phyloP scores from a whole-genome alignment of 2,329 filamentous ascomycete genomes.

The Venturia pyrina region DNA sequence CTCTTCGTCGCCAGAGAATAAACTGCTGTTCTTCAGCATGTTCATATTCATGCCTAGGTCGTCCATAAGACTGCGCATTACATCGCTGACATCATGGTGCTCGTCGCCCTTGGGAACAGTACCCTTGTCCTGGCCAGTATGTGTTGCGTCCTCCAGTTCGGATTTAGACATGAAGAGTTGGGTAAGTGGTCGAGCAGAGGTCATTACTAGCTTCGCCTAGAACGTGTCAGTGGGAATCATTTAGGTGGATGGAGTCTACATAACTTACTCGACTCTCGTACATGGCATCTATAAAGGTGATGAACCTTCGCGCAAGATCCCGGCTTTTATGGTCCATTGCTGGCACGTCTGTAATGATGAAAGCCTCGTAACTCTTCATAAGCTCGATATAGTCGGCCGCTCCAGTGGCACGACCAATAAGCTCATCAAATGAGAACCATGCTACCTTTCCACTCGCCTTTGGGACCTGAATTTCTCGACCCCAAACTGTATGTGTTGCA shows the following conservation, averaged over 20 bases:
- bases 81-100: conserved; percentile 49
- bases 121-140: conserved; percentile 28
- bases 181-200: conserved; percentile 72
- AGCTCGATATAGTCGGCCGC: conserved; percentile 94
- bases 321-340: conserved; percentile 81
- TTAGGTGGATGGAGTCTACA: not conserved
- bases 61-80: conserved; percentile 75
- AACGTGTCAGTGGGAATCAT: conserved; percentile 21
- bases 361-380: conserved; percentile 80
- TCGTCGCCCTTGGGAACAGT: conserved; percentile 33
- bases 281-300: conserved; percentile 94
- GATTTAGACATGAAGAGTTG: conserved; percentile 71
- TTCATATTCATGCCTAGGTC: conserved; percentile 77
- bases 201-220: conserved; percentile 89
- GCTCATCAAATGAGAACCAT: conserved; percentile 84
- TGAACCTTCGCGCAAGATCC: conserved; percentile 84
- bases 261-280: conserved; percentile 59
- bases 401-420: conserved; percentile 79
- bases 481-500: conserved; percentile 82
- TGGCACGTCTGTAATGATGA: conserved; percentile 83
- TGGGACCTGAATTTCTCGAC: conserved; percentile 78
- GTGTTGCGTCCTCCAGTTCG: conserved; percentile 37
- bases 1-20: conserved; percentile 94
- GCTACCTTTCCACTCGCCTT: conserved; percentile 79
- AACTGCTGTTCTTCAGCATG: conserved; percentile 70